phyloP scores from a whole-genome alignment of 2,329 filamentous ascomycete species.

The Alternaria sp. region DNA sequence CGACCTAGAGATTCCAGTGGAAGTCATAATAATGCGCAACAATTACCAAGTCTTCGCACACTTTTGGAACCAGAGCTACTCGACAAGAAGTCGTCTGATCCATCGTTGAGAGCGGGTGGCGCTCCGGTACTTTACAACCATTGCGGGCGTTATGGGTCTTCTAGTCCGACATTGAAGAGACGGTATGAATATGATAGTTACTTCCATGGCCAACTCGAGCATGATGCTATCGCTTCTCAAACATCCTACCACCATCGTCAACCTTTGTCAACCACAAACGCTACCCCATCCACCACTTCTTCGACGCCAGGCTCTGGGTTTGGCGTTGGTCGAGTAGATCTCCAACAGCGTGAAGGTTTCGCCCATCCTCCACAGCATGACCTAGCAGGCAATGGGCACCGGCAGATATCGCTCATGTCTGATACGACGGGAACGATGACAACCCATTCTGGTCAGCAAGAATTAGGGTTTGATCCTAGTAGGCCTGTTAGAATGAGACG shows the following conservation, averaged over 20 bases:
- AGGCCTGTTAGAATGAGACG: constrained; percentile 45
- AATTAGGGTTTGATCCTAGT: constrained; percentile 38
- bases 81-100: constrained; percentile 43
- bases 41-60: constrained; percentile 51
- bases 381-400: constrained; percentile 29
- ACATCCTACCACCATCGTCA: constrained; percentile 42
- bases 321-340: constrained; percentile 32
- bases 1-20: constrained; percentile 38
- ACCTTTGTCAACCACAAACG: constrained; percentile 29
- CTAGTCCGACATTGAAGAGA: constrained; percentile 49
- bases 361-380: constrained; percentile 37
- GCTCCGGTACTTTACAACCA: constrained; percentile 29
- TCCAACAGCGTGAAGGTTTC: constrained; percentile 36
- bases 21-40: constrained; percentile 42
- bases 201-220: constrained; percentile 37
- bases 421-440: constrained; percentile 30
- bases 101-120: constrained; percentile 33
- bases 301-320: constrained; percentile 37
- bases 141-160: constrained; percentile 42
- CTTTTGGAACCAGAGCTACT: constrained; percentile 50
- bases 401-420: constrained; percentile 38
- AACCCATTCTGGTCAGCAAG: constrained; percentile 37
- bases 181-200: constrained; percentile 47
- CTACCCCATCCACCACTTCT: constrained; percentile 35
- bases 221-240: constrained; percentile 42